Evolutionary conservation across 179 eudicot species (phyloP).

Genomic region (Corrigiola litoralis): DNA sequence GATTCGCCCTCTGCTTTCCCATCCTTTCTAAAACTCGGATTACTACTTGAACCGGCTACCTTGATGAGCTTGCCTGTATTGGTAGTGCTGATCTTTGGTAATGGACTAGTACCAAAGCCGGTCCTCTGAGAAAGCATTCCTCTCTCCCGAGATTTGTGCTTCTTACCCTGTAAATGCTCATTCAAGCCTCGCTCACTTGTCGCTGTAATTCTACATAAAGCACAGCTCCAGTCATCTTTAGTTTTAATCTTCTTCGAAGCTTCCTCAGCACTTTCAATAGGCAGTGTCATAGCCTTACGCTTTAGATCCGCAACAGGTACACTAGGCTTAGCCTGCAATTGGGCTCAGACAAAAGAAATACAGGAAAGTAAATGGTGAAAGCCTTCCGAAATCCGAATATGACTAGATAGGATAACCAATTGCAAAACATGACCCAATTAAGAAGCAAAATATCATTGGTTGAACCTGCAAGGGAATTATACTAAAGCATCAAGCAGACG

Average conservation of each 20-base stretch:
- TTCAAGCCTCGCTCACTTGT: slow-evolving; percentile 47
- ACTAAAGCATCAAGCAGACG: neutral
- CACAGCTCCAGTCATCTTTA: slow-evolving; percentile 56
- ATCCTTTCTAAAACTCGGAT: neutral
- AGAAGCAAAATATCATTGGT: neutral
- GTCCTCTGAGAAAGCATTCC: slow-evolving; percentile 25
- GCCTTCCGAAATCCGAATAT: too few relatives aligned
- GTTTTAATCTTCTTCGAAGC: slow-evolving; percentile 34
- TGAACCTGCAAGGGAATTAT: neutral
- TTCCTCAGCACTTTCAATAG: slow-evolving; percentile 19
- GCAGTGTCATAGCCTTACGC: slow-evolving; percentile 35
- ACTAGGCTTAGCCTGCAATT: slow-evolving; percentile 45
- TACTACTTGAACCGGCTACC: neutral
- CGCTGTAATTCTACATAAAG: slow-evolving; percentile 50
- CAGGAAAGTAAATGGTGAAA: slow-evolving; percentile 14
- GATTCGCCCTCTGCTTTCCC: slow-evolving; percentile 7
- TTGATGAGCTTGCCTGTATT: slow-evolving; percentile 13
- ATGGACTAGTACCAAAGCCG: slow-evolving; percentile 35
- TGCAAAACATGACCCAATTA: neutral
- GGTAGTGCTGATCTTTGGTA: slow-evolving; percentile 25
- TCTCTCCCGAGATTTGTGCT: slow-evolving; percentile 51
- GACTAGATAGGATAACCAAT: neutral
- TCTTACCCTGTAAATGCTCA: slow-evolving; percentile 55
- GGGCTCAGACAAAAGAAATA: slow-evolving; percentile 17
- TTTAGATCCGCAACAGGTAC: slow-evolving; percentile 30